Conservation (phyloP, 2,329 filamentous ascomycete species). For the Coniochaeta ligniaria region DNA sequence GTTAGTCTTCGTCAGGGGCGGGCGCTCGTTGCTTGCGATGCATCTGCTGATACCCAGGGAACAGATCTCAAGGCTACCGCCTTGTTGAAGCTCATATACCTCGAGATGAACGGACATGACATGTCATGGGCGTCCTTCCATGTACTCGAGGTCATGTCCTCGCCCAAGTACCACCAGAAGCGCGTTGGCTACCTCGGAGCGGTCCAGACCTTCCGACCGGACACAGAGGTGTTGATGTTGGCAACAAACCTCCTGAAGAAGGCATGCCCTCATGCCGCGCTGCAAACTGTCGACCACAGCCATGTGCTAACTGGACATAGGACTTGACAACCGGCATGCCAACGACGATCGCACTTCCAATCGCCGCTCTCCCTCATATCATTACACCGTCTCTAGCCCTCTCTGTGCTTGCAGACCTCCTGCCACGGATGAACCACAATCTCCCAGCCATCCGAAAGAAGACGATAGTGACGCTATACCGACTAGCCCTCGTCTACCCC, state of each 20-base stretch:
- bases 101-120: slow-evolving; percentile 98
- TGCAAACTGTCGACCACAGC: not conserved
- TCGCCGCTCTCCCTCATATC: slow-evolving; percentile 87
- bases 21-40: not conserved
- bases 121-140: slow-evolving; percentile 99
- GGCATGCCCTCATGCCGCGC: slow-evolving; percentile 15
- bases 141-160: slow-evolving; percentile 98
- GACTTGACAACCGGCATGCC: slow-evolving; percentile 68
- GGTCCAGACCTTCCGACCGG: slow-evolving; percentile 89
- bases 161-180: slow-evolving; percentile 89
- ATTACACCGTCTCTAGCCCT: slow-evolving; percentile 89
- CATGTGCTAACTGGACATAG: slow-evolving; percentile 27
- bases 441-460: slow-evolving; percentile 87
- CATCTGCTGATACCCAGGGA: slow-evolving; percentile 12
- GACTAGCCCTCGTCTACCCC: slow-evolving; percentile 90
- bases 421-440: slow-evolving; percentile 82
- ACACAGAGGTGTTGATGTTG: slow-evolving; percentile 96
- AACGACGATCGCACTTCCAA: slow-evolving; percentile 76
- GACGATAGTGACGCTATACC: slow-evolving; percentile 88
- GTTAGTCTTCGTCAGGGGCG: slow-evolving; percentile 35
- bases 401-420: slow-evolving; percentile 77
- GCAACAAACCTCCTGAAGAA: slow-evolving; percentile 97
- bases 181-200: slow-evolving; percentile 90
- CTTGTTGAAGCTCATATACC: slow-evolving; percentile 88
- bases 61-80: slow-evolving; percentile 92